Evolutionary conservation across 78 protist species (phyloP), one percentile per base, ranked within the genome.

Genomic region (Polysphondylium violaceum): DNA sequence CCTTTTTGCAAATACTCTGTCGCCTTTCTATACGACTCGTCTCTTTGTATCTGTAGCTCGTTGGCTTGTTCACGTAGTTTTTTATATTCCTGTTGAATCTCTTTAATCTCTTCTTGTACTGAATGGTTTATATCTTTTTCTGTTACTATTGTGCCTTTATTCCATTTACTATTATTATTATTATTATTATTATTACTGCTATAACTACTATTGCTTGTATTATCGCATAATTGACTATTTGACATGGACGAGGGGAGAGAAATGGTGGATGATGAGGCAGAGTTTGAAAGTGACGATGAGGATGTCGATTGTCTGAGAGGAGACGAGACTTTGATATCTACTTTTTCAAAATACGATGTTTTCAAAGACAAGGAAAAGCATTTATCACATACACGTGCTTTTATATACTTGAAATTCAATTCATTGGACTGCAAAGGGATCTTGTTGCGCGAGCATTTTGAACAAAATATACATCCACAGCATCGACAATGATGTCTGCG

Each of bases 401-500:
- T n/a, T n/a, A n/a, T n/a, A n/a, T n/a, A n/a, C n/a, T n/a, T n/a
- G n/a, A n/a, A n/a, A 56, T n/a, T 14, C 63, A 56, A 17, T 14
- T 14, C 16, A 6, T 56, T 6, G 21, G 12, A n/a, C 12, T 56
- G 12, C 4, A 4, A n/a, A 17, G 63, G 63, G 5, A 56, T 16
- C 21, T 14, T 56, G 21, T 56, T 6, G 5, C 16, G 8, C 12
- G 63, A 17, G 16, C 63, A 56, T n/a, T 56, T 56, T 56, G 29
- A 6, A 56, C 63, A 56, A 17, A 4, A 6, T 17, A 56, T 56
- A 14, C 7, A n/a, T n/a, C 63, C 63, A 56, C 63, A 56, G 5
- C 12, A 4, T 4, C 63, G 63, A 56, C 63, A 56, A 56, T 56
- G 63, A 56, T 56, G 63, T n/a, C n/a, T n/a, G n/a, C n/a, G n/a